A percentile compares a stretch with the other conserved stretches of the same genome.
phyloP scores from a whole-genome alignment of 2,329 filamentous ascomycete genomes.

The Aphanoascus verrucosus region DNA sequence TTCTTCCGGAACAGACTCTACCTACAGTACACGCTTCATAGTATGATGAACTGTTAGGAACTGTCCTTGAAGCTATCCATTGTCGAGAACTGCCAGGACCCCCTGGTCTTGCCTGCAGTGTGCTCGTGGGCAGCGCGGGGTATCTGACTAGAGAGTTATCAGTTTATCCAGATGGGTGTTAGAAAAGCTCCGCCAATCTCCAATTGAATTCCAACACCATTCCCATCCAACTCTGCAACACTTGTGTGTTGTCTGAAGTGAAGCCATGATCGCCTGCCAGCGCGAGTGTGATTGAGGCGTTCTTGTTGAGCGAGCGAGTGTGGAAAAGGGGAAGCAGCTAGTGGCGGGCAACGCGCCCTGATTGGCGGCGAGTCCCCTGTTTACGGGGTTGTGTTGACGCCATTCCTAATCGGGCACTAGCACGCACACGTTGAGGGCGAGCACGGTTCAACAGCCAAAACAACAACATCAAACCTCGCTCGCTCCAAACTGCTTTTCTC shows the following conservation, averaged over 20 bases:
- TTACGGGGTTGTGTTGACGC: conserved; percentile 7
- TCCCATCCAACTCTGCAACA: not conserved
- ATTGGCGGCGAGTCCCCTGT: conserved; percentile 4
- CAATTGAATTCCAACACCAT: too few relatives aligned
- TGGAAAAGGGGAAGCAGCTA: conserved; percentile 1
- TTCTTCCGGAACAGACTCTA: not conserved
- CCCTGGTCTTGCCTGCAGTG: too few relatives aligned
- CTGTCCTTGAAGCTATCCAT: too few relatives aligned
- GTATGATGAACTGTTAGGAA: not conserved
- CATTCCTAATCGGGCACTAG: conserved; percentile 13
- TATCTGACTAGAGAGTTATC: too few relatives aligned
- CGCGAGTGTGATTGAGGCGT: not conserved
- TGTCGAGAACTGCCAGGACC: too few relatives aligned
- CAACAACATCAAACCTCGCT: conserved; percentile 6
- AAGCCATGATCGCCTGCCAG: not conserved
- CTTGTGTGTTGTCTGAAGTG: not conserved
- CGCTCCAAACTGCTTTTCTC: not conserved
- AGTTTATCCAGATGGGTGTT: too few relatives aligned
- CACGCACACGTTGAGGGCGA: conserved; percentile 15
- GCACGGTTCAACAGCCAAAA: conserved; percentile 9
- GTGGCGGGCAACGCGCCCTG: not conserved
- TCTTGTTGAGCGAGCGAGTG: not conserved
- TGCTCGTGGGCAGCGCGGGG: too few relatives aligned
- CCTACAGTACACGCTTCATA: not conserved
- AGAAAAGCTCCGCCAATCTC: too few relatives aligned